Percentiles rank a stretch among this genome's conserved stretches.
Conservation (phyloP, 1,284 basidiomycete species). For the Leccinum fuscescens region DNA sequence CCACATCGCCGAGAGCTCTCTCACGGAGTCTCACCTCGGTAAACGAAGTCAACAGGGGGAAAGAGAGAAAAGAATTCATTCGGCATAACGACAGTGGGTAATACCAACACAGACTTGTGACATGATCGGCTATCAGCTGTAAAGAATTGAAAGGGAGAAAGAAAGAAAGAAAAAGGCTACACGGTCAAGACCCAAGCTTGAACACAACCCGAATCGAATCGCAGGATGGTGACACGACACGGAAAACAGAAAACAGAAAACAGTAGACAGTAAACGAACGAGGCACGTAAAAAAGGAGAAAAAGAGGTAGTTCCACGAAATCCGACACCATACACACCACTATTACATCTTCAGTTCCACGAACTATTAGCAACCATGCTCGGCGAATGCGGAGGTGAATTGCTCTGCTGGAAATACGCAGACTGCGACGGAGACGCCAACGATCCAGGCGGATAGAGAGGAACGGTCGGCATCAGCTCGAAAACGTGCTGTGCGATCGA, state of each 20-base stretch:
- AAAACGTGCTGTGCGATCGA: conserved; percentile 74
- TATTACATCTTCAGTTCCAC: conserved; percentile 21
- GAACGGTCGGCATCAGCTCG: conserved; percentile 76
- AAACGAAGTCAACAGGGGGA: background rate
- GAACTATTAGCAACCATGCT: conserved; percentile 21
- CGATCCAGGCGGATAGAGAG: conserved; percentile 60
- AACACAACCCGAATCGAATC: background rate
- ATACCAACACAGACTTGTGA: background rate
- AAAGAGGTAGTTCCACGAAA: background rate
- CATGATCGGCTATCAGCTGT: background rate
- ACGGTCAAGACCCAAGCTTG: background rate
- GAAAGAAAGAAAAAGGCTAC: background rate
- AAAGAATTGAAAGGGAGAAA: background rate
- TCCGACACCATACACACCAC: background rate
- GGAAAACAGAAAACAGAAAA: background rate
- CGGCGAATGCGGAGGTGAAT: conserved; percentile 64
- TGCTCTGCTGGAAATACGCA: conserved; percentile 59
- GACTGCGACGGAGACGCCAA: conserved; percentile 62
- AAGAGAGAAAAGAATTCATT: conserved; percentile 3
- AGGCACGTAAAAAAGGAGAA: background rate
- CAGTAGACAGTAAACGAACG: background rate
- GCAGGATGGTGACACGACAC: background rate
- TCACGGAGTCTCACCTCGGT: background rate
- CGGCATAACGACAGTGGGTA: conserved; percentile 6
- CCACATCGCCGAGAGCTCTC: background rate